Conservation (phyloP, 305 asterid species). For the Rubia balearica region DNA sequence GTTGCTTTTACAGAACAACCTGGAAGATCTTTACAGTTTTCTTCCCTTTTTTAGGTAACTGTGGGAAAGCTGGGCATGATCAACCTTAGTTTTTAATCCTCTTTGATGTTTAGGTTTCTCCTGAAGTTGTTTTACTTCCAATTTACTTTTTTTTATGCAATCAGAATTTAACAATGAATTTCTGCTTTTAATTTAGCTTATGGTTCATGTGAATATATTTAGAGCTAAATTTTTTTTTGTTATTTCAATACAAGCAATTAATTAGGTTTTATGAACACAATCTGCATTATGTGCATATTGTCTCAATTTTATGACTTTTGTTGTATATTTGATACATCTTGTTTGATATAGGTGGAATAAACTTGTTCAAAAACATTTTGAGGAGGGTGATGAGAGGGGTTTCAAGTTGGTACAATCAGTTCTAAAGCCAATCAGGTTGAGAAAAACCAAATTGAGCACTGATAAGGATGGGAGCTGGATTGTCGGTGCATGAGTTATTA, state of each 20-base stretch:
- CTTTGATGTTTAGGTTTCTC: slow-evolving; percentile 12
- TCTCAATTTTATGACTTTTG: neutral
- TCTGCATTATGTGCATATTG: slow-evolving; percentile 1
- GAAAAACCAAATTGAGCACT: slow-evolving; percentile 92
- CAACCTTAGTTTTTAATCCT: slow-evolving; percentile 29
- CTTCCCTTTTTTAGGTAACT: slow-evolving; percentile 95
- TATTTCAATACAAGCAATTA: slow-evolving; percentile 1
- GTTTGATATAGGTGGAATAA: slow-evolving; percentile 76
- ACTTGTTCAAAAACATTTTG: slow-evolving; percentile 93
- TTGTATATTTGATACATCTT: slow-evolving; percentile 9
- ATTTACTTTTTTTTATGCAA: neutral
- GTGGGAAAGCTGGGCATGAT: slow-evolving; percentile 99
- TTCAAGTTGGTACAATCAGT: slow-evolving; percentile 78
- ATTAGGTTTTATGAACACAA: slow-evolving; percentile 1
- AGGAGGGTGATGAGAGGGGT: slow-evolving; percentile 93
- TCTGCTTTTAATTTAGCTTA: neutral
- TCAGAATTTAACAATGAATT: neutral
- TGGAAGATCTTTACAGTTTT: slow-evolving; percentile 92
- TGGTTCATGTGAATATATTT: neutral
- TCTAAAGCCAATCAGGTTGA: slow-evolving; percentile 78
- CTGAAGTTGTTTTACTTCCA: slow-evolving; percentile 6
- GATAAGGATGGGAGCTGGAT: slow-evolving; percentile 80
- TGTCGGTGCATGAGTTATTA: too few relatives aligned
- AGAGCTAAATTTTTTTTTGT: neutral
- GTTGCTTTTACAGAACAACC: slow-evolving; percentile 62